Conservation (phyloP, 2,329 filamentous ascomycete species). For the Ophiostoma piceae region DNA sequence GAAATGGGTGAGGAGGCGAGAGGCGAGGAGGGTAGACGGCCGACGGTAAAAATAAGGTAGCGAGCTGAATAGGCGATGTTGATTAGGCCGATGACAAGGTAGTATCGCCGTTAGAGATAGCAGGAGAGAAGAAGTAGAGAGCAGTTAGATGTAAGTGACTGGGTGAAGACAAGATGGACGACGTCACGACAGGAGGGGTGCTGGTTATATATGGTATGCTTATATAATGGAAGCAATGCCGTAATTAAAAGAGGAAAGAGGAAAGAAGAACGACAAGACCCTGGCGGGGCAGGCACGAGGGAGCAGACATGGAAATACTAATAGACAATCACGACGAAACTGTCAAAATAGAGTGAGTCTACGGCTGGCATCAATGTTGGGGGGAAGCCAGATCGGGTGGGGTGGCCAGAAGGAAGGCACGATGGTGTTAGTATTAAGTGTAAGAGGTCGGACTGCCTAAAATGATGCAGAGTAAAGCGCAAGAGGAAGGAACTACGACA, state of each 20-base stretch:
- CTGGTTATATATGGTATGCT: neutral
- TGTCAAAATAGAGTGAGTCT: neutral
- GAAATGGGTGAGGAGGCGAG: neutral
- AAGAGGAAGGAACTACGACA: neutral
- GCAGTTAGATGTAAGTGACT: neutral
- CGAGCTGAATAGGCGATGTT: neutral
- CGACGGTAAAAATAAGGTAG: neutral
- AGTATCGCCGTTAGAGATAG: neutral
- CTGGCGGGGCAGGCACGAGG: slow-evolving; percentile 20
- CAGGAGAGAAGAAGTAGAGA: neutral
- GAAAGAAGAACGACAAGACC: slow-evolving; percentile 9
- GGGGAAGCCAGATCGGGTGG: slow-evolving; percentile 10
- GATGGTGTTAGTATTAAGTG: slow-evolving; percentile 1
- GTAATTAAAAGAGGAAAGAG: neutral
- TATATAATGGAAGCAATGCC: neutral
- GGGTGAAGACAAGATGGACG: neutral
- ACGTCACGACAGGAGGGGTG: neutral
- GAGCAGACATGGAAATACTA: slow-evolving; percentile 18
- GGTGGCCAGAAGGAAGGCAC: neutral
- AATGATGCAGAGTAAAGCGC: neutral
- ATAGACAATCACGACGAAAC: neutral
- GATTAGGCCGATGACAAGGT: neutral
- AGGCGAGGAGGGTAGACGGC: too few species aligned
- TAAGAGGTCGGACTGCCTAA: neutral
- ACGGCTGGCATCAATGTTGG: neutral